Base-by-base conservation (phyloP, 768 basidiomycete species). In the Lactarius evosmus region DNA sequence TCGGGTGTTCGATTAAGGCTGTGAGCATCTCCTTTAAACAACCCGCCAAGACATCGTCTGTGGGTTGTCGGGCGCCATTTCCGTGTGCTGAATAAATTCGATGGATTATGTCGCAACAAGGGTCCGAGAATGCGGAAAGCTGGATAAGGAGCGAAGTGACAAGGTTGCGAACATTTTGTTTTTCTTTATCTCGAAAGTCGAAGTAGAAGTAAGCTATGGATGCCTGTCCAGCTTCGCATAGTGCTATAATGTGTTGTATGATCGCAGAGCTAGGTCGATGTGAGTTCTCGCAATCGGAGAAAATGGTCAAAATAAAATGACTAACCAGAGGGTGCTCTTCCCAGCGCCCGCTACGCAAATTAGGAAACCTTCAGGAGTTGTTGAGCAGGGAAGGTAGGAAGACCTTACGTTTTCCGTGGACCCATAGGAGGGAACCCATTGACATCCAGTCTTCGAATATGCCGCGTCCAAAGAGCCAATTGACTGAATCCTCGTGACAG, bases 11-110 rank as follows among this genome's bases (percentile, higher is more conserved):
- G 36, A 1, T 9, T 4, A 32, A 9, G 22, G 40, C 3, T 17
- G 8, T 56, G 36, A 56, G 22, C 36, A 56, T 56, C 9, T 56
- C 16, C 36, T 25, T 36, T n/a, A 56, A 36, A 29, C 55, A 56
- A 14, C 33, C 17, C 11, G 12, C 19, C 12, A 56, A 22, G 9
- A n/a, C 55, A 6, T 12, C 27, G 27, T 56, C 27, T 4, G 19
- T 14, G 8, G 55, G 55, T 14, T 27, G 19, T 14, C 25, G 19
- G 9, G 9, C 14, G 22, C 27, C 22, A 17, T n/a, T 19, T 38
- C 22, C 34, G 22, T 22, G 7, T 29, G 36, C n/a, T 2, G n/a
- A 12, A 36, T 56, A 56, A 12, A 56, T 27, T 7, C 25, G 19
- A 22, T 27, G 38, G 14, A 56, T 33, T 12, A 40, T 29, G 7